Evolutionary conservation across 2,329 filamentous ascomycete species (phyloP), one percentile per base, ranked within the genome.

Genomic region (Colletotrichum eleusines): DNA sequence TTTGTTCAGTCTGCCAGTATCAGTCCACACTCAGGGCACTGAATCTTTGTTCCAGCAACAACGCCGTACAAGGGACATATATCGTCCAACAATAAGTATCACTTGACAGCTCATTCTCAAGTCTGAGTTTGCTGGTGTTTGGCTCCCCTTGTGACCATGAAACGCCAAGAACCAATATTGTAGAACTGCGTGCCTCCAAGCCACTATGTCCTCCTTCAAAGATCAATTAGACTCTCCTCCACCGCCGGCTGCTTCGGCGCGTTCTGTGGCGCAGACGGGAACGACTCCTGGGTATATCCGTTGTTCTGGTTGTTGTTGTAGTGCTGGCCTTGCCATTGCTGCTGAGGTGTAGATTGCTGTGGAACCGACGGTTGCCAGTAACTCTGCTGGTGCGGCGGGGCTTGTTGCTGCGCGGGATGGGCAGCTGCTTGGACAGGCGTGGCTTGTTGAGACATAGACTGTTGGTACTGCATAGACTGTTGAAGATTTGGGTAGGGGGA

Each of bases 211-310:
- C 48, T 54, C 23, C 26, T 51, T 77, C 75, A 95, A 72, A 95
- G 84, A 80, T 96, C 93, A 80, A 96, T 96, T 76, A 96, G 81
- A 69, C 90, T 92, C 80, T 95, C 93, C 80, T 95, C 93, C 57
- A 92, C 86, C 1, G 83, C 86, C 18, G 87, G 87, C 76, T 85
- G 84, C 78, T 80, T 81, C 16, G 88, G 89, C 35, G 88, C 85
- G 78, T 91, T 88, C 70, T 90, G 88, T 20, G 90, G 90, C 35
- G 88, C 89, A 2, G 87, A 84, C 1, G 92, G 92, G 76, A 94
- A 93, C 3, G 87, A 82, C 31, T 91, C 88, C 76, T 89, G 88
- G 3, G 80, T 82, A 75, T 89, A 91, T 8, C 84, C 83, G 80
- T 78, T 73, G 74, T 42, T 44, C 5, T 42, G n/a, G 35, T 40